Percentiles rank a stretch among this genome's conserved stretches.
Evolutionary conservation across 2,329 filamentous ascomycete species (phyloP).

Genomic region (Penicillium decumbens): DNA sequence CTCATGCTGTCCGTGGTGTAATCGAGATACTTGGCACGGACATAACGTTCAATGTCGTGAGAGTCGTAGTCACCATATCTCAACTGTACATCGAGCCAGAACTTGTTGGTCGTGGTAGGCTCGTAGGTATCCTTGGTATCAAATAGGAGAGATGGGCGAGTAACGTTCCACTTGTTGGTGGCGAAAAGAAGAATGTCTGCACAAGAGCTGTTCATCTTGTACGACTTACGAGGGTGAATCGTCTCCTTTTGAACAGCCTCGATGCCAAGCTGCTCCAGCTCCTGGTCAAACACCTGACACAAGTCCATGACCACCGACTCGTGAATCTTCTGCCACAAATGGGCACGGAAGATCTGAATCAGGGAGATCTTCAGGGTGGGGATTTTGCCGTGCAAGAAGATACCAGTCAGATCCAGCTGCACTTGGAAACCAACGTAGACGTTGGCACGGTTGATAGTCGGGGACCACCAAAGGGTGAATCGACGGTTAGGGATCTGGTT

Average conservation of each 20-base stretch:
- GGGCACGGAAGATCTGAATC: slow-evolving; percentile 98
- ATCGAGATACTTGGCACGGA: slow-evolving; percentile 95
- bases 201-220: slow-evolving; percentile 99
- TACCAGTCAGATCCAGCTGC: slow-evolving; percentile 93
- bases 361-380: slow-evolving; percentile 95
- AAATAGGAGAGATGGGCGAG: slow-evolving; percentile 83
- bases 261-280: slow-evolving; percentile 89
- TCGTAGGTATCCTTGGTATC: slow-evolving; percentile 96
- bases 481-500: slow-evolving; percentile 99
- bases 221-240: slow-evolving; percentile 97
- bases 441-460: slow-evolving; percentile 89
- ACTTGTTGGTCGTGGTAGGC: slow-evolving; percentile 93
- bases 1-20: slow-evolving; percentile 99
- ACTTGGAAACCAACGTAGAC: slow-evolving; percentile 99
- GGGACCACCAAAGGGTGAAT: slow-evolving; percentile 97
- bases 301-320: slow-evolving; percentile 98
- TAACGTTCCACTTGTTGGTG: slow-evolving; percentile 98
- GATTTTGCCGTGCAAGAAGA: slow-evolving; percentile 98
- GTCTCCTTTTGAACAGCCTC: slow-evolving; percentile 99
- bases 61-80: slow-evolving; percentile 98
- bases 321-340: slow-evolving; percentile 99
- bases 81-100: slow-evolving; percentile 96
- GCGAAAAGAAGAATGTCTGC: slow-evolving; percentile 96
- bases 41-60: slow-evolving; percentile 97
- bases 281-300: slow-evolving; percentile 97